Evolutionary conservation across 2,329 filamentous ascomycete species (phyloP).

Genomic region (Stemphylium beticola): DNA sequence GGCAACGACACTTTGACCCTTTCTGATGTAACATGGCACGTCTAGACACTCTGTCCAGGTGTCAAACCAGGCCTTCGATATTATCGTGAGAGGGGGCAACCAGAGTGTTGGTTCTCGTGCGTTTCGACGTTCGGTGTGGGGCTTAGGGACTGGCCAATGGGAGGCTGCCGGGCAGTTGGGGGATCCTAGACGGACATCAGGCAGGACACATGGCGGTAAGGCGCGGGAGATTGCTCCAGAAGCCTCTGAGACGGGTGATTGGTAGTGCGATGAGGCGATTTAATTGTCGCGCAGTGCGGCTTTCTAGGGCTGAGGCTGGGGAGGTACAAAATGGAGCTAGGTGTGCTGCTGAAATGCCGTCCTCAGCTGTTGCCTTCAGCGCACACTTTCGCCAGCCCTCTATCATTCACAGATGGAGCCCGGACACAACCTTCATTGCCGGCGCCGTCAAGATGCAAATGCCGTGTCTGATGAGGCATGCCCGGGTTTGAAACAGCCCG

Average conservation of each 20-base stretch:
- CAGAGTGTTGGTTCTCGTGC: conserved; percentile 19
- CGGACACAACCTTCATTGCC: no score
- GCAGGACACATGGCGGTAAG: conserved; percentile 22
- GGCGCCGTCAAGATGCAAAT: not conserved
- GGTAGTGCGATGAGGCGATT: conserved; percentile 4
- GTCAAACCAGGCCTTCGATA: conserved; percentile 13
- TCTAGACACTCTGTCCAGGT: conserved; percentile 14
- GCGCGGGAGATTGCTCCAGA: conserved; percentile 21
- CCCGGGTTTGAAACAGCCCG: conserved; percentile 17
- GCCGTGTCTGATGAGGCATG: not conserved
- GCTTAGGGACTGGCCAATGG: conserved; percentile 21
- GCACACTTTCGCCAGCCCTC: no score
- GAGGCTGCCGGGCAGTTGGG: conserved; percentile 5
- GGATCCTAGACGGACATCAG: conserved; percentile 16
- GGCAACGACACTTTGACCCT: not conserved
- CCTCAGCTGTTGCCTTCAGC: no score
- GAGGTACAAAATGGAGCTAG: not conserved
- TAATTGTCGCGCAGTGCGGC: conserved; percentile 8
- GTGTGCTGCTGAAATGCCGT: not conserved
- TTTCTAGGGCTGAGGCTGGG: not conserved
- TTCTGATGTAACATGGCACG: conserved; percentile 18
- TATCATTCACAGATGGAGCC: no score
- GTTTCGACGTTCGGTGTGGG: conserved; percentile 22
- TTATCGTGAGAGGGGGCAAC: conserved; percentile 13
- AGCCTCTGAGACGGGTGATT: conserved; percentile 10